These are phyloP conservation scores for Skeletonema tropicum DNA, from an alignment of 108 stramenopile genomes.

Conservation along the genomic window DNA sequence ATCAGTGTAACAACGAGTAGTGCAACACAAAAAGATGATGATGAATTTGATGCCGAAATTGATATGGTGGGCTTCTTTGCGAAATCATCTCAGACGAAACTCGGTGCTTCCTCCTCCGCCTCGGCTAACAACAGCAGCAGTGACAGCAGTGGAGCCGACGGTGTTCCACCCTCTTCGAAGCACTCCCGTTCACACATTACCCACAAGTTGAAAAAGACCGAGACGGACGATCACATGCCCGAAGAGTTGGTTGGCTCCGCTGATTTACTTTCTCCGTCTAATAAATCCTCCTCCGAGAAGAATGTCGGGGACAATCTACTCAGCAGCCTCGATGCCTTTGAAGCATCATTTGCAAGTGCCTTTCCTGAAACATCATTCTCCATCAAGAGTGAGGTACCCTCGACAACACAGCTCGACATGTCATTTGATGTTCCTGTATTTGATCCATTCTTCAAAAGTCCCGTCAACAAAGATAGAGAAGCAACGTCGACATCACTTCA, in stretches of 20 bases:
- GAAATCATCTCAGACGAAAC: conserved; percentile 20
- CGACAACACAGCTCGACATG: conserved; percentile 34
- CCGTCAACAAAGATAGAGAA: conserved; percentile 8
- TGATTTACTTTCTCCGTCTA: conserved; percentile 8
- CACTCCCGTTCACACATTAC: neutral
- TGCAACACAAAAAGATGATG: conserved; percentile 29
- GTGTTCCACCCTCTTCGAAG: neutral
- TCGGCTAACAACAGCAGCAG: neutral
- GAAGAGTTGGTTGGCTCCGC: conserved; percentile 22
- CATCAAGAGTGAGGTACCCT: conserved; percentile 29
- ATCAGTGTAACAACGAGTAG: conserved; percentile 19
- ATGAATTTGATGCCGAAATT: conserved; percentile 53
- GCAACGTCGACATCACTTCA: conserved; percentile 8
- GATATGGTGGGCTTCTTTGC: conserved; percentile 51
- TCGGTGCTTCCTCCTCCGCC: neutral
- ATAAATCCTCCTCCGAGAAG: neutral
- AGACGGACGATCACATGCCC: conserved; percentile 42
- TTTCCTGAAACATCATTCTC: conserved; percentile 69
- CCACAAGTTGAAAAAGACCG: neutral
- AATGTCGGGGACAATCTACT: conserved; percentile 33
- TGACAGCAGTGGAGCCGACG: neutral
- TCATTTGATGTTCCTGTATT: conserved; percentile 55
- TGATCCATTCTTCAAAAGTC: conserved; percentile 64
- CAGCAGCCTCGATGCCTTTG: conserved; percentile 83
- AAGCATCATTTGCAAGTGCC: conserved; percentile 73